phyloP scores from a whole-genome alignment of 257 asterid genomes.

The Prunella vulgaris region DNA sequence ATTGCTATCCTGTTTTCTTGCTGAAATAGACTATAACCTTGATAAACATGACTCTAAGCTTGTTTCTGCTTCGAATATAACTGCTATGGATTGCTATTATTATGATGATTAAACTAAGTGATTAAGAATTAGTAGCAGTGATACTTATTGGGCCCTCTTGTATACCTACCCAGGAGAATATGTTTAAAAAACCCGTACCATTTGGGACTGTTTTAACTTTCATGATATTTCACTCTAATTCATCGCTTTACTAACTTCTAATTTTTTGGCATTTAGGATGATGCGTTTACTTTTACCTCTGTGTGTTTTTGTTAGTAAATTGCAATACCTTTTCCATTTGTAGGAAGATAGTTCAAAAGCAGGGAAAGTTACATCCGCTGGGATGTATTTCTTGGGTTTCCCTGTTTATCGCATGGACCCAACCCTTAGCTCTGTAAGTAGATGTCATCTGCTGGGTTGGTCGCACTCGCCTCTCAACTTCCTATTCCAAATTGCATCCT shows the following conservation, averaged over 20 bases:
- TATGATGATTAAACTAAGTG: not conserved
- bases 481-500: not conserved
- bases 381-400: slow-evolving; percentile 92
- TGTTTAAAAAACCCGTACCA: not conserved
- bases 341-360: slow-evolving; percentile 95
- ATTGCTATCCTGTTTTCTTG: not conserved
- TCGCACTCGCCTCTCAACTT: not conserved
- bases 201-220: not conserved
- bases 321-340: not conserved
- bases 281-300: not conserved
- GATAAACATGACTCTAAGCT: not conserved
- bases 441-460: slow-evolving; percentile 14
- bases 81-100: not conserved
- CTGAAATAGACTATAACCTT: not conserved
- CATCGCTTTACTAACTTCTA: not conserved
- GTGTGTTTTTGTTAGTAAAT: slow-evolving; percentile 11
- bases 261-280: not conserved
- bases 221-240: not conserved
- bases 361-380: slow-evolving; percentile 82
- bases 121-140: not conserved
- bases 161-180: not conserved
- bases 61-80: not conserved
- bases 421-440: slow-evolving; percentile 60
- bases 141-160: not conserved
- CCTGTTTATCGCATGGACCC: slow-evolving; percentile 90